Base-by-base conservation (phyloP, 345 rosid species). In the Luvunga scandens region DNA sequence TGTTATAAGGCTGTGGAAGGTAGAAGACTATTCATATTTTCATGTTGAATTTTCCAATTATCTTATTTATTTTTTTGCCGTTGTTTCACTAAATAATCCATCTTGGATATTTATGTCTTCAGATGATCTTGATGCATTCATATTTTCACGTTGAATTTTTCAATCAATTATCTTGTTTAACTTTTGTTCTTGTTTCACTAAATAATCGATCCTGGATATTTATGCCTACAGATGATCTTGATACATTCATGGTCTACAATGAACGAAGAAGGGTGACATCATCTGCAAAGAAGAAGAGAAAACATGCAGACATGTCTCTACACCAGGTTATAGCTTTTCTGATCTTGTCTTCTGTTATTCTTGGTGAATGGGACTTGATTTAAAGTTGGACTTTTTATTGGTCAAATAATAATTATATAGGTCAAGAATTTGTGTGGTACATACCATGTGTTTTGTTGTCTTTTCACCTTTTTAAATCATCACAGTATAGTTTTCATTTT, bases 231-330 rank as follows among this genome's bases (percentile, higher is more conserved):
- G 96, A 91, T 50, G 81, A 91, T 59, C 82, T 93, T 81, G 97
- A 92, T 81, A 90, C 95, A n/a, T 95, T 86, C 82, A 85, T 93
- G 73, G 96, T 95, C 57, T 88, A 91, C 79, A 95, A 95, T 72
- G 94, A 93, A 80, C 81, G 98, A 75, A 93, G 93, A 83, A 88
- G 81, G 86, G 97, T 95, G 78, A 93, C 99, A 39, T 95, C 99
- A 72, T 95, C 99, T 69, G 91, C 98, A 75, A 95, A 93, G 89
- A 95, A 85, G 91, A 95, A 92, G 80, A 91, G 91, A 84, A 92
- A 89, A 76, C 81, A 85, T 55, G 75, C 85, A 65, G 90, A 86
- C 72, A 85, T 71, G 76, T 91, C 91, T 50, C 83, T 95, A 81
- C 98, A 92, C 85, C 98, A 95, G 99, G 99, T 93, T 70, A 72